phyloP scores from a whole-genome alignment of 1,139 yeast species.

The Wickerhamomyces sp. region DNA sequence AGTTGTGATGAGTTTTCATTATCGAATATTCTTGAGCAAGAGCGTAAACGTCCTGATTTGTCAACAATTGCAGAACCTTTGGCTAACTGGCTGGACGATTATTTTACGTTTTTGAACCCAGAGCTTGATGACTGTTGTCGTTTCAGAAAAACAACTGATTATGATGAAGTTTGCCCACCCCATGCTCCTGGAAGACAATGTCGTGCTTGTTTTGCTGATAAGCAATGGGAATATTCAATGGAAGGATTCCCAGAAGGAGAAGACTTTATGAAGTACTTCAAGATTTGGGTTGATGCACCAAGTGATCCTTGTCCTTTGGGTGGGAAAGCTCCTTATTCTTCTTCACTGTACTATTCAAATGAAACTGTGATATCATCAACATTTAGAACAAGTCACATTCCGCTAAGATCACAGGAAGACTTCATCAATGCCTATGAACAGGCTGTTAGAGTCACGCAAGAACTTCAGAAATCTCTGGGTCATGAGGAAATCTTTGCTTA shows the following conservation, averaged over 20 bases:
- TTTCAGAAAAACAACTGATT: slow-evolving; percentile 43
- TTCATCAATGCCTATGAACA: slow-evolving; percentile 77
- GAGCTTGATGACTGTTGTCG: slow-evolving; percentile 83
- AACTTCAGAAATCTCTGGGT: slow-evolving; percentile 41
- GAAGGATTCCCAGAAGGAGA: slow-evolving; percentile 76
- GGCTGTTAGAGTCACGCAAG: slow-evolving; percentile 64
- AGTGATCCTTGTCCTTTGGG: slow-evolving; percentile 95
- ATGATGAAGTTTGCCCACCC: slow-evolving; percentile 59
- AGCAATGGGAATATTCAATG: slow-evolving; percentile 71
- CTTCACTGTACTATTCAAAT: slow-evolving; percentile 46
- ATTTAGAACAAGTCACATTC: slow-evolving; percentile 77
- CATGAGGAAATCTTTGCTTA: slow-evolving; percentile 72
- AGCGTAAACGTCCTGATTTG: slow-evolving; percentile 56
- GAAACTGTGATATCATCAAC: slow-evolving; percentile 51
- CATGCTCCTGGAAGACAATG: slow-evolving; percentile 69
- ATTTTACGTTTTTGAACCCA: slow-evolving; percentile 82
- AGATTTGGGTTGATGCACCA: slow-evolving; percentile 78
- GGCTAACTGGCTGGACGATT: slow-evolving; percentile 92
- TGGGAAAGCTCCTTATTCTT: slow-evolving; percentile 87
- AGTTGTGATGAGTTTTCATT: slow-evolving; percentile 76
- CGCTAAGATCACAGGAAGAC: slow-evolving; percentile 78
- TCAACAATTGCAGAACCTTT: slow-evolving; percentile 79
- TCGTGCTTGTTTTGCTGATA: slow-evolving; percentile 59
- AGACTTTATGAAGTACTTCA: slow-evolving; percentile 68
- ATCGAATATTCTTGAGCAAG: slow-evolving; percentile 84